Conservation (phyloP, 2,329 filamentous ascomycete genomes). For the Sporothrix inflata region DNA sequence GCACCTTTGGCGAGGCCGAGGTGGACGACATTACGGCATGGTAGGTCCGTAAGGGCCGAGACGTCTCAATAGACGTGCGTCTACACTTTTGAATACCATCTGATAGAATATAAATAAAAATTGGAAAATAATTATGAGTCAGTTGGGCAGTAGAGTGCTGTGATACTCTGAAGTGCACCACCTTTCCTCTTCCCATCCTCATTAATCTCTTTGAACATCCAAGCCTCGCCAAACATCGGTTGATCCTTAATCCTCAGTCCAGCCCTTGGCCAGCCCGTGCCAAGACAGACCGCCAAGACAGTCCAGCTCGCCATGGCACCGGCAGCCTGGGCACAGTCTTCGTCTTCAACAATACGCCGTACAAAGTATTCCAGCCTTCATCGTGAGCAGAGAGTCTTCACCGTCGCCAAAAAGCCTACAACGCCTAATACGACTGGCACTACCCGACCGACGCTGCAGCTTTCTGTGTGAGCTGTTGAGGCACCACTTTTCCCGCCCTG, state of each 20-base stretch:
- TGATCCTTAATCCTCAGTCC: neutral
- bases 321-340: neutral
- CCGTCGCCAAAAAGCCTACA: neutral
- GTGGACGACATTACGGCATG: slow-evolving; percentile 95
- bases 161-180: neutral
- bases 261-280: neutral
- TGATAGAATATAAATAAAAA: slow-evolving; percentile 18
- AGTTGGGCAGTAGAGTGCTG: neutral
- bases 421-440: neutral
- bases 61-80: too few relatives aligned
- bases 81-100: neutral
- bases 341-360: too few relatives aligned
- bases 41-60: slow-evolving; percentile 51
- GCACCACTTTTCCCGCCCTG: neutral
- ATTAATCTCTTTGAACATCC: neutral
- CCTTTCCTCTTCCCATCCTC: neutral
- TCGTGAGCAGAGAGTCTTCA: neutral
- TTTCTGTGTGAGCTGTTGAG: neutral
- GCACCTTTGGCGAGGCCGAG: slow-evolving; percentile 93
- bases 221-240: neutral
- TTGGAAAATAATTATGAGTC: neutral
- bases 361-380: too few relatives aligned
- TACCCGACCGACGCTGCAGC: neutral
- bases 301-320: neutral
- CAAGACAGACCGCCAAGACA: neutral